These are phyloP conservation scores for Fragosphaeria purpurea DNA, from an alignment of 2,329 filamentous ascomycete genomes.

Conservation along the genomic window DNA sequence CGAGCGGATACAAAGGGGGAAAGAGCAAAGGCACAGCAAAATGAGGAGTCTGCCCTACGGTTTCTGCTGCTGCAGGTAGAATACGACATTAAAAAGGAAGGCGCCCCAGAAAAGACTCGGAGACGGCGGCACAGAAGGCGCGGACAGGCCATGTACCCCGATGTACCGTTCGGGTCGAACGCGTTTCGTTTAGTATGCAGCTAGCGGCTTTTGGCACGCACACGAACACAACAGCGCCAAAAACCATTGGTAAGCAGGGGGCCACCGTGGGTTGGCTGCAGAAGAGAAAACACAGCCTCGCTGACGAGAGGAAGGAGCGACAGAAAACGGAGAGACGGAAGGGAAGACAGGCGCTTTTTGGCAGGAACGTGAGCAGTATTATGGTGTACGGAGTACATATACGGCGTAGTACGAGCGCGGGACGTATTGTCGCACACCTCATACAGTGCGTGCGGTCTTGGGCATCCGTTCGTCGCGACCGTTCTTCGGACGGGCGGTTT, in stretches of 20 bases:
- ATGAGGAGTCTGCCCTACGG: too few species aligned
- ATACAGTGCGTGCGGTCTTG: too few species aligned
- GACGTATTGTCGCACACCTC: too few species aligned
- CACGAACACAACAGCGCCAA: not conserved
- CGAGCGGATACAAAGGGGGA: not conserved
- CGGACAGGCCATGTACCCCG: not conserved
- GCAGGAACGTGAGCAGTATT: too few species aligned
- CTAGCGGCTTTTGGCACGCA: not conserved
- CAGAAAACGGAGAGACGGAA: not conserved
- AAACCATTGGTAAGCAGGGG: conserved; percentile 1
- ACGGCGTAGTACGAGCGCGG: too few species aligned
- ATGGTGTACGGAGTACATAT: too few species aligned
- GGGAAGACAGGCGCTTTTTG: too few species aligned
- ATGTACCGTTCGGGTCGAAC: not conserved
- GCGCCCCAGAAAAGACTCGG: too few species aligned
- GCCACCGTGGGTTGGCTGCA: not conserved
- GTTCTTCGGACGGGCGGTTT: too few species aligned
- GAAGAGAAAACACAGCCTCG: conserved; percentile 1
- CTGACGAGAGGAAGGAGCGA: not conserved
- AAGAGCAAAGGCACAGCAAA: not conserved
- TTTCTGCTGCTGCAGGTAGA: too few species aligned
- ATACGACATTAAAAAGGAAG: too few species aligned
- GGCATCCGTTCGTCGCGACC: too few species aligned
- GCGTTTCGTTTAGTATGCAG: not conserved
- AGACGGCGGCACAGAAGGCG: not conserved